These are phyloP conservation scores for Xylaria sp. DNA, from an alignment of 2,329 filamentous ascomycete species.

Conservation along the genomic window DNA sequence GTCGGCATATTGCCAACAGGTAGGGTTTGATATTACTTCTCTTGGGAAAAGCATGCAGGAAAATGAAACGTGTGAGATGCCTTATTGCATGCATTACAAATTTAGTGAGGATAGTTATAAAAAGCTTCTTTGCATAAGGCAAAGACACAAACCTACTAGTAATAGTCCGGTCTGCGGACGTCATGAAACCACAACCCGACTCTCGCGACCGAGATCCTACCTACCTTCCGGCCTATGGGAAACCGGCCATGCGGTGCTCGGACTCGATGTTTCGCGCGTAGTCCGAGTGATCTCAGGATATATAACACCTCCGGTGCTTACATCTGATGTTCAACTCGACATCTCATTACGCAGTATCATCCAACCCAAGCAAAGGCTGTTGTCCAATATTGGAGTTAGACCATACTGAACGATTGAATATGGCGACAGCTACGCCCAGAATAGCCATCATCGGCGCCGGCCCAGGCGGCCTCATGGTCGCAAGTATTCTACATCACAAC, in stretches of 20 bases:
- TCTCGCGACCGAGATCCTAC: background rate
- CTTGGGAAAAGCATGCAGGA: no score
- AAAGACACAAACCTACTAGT: no score
- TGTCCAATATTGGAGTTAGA: no score
- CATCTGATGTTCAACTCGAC: background rate
- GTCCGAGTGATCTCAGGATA: background rate
- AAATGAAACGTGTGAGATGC: no score
- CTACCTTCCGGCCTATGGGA: background rate
- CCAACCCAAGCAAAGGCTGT: background rate
- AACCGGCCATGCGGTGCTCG: background rate
- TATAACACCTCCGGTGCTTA: background rate
- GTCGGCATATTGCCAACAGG: background rate
- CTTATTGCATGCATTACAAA: no score
- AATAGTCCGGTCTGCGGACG: no score
- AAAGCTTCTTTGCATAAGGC: no score
- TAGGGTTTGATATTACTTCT: no score
- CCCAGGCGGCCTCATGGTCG: slow-evolving; percentile 41
- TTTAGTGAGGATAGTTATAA: no score
- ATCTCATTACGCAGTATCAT: background rate
- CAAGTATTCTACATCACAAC: slow-evolving; percentile 38
- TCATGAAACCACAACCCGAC: no score
- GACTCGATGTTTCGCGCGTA: background rate
- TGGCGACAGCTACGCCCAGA: slow-evolving; percentile 18
- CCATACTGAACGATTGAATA: background rate
- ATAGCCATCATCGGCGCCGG: slow-evolving; percentile 43